Evolutionary conservation across 1,284 basidiomycete genomes (phyloP).

Genomic region (Puccinia hordei): DNA sequence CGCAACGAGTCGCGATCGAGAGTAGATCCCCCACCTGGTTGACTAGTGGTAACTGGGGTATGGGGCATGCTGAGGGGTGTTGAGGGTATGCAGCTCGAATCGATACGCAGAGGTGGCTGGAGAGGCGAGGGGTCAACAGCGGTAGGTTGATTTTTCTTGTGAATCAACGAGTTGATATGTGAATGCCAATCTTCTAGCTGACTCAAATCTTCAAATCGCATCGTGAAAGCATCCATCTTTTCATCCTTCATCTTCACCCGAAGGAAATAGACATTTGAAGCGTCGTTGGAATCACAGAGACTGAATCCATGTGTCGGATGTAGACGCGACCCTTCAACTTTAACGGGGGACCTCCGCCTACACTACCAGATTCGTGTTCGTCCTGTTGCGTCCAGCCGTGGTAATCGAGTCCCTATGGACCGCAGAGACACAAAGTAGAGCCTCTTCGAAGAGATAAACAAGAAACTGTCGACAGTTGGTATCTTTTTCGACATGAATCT

Average conservation of each 20-base stretch:
- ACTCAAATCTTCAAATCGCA: slow-evolving; percentile 87
- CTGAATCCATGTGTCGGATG: slow-evolving; percentile 82
- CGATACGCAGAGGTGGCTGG: not conserved
- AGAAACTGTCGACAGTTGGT: slow-evolving; percentile 83
- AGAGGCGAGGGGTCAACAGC: not conserved
- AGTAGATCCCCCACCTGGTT: not conserved
- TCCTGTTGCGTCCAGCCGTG: slow-evolving; percentile 55
- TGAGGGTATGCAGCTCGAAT: not conserved
- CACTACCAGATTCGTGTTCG: not conserved
- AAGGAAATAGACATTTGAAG: slow-evolving; percentile 60
- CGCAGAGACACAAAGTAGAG: slow-evolving; percentile 86
- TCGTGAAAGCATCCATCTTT: slow-evolving; percentile 83
- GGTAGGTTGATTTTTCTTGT: not conserved
- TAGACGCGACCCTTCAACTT: slow-evolving; percentile 92
- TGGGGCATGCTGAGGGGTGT: not conserved
- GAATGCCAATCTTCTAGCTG: slow-evolving; percentile 82
- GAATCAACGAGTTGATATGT: slow-evolving; percentile 73
- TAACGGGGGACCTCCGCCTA: slow-evolving; percentile 61
- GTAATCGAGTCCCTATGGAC: slow-evolving; percentile 57
- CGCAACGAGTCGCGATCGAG: slow-evolving; percentile 9
- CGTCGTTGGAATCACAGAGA: slow-evolving; percentile 68
- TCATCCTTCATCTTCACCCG: slow-evolving; percentile 96
- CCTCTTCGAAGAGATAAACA: slow-evolving; percentile 93
- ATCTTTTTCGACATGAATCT: slow-evolving; percentile 82
- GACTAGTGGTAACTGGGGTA: not conserved